phyloP scores from a whole-genome alignment of 2,329 filamentous ascomycete species.

The Beauveria rudraprayagi region DNA sequence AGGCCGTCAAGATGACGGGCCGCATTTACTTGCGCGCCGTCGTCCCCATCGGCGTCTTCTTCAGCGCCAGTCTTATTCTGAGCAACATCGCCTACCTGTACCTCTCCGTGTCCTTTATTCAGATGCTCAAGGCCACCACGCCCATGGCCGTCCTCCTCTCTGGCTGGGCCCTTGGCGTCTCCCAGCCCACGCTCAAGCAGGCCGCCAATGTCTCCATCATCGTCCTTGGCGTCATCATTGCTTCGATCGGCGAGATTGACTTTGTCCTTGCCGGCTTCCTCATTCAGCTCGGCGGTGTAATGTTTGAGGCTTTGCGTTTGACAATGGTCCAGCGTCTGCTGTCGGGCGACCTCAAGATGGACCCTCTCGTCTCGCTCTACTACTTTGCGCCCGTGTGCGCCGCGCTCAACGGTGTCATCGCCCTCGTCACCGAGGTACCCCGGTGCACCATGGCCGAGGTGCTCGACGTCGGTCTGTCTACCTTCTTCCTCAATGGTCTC shows the following conservation, averaged over 20 bases:
- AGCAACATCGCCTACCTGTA: conserved; percentile 95
- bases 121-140: conserved; percentile 98
- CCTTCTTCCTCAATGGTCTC: conserved; percentile 66
- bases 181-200: conserved; percentile 75
- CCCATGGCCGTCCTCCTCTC: conserved; percentile 87
- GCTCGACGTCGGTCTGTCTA: conserved; percentile 63
- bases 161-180: conserved; percentile 79
- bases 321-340: conserved; percentile 79
- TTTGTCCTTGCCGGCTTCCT: conserved; percentile 76
- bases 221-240: conserved; percentile 88
- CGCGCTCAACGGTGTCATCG: conserved; percentile 68
- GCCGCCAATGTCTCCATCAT: conserved; percentile 93
- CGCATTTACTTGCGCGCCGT: conserved; percentile 89
- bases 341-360: conserved; percentile 84
- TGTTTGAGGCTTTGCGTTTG: conserved; percentile 75
- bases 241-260: conserved; percentile 90
- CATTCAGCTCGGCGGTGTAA: conserved; percentile 69
- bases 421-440: conserved; percentile 67
- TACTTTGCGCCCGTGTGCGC: conserved; percentile 84
- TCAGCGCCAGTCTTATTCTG: conserved; percentile 92
- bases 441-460: conserved; percentile 61
- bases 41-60: conserved; percentile 90
- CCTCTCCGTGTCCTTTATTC: conserved; percentile 91
- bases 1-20: conserved; percentile 95
- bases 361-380: conserved; percentile 80